Evolutionary conservation across 1,284 basidiomycete genomes (phyloP).

Genomic region (Ceratobasidium sp.): DNA sequence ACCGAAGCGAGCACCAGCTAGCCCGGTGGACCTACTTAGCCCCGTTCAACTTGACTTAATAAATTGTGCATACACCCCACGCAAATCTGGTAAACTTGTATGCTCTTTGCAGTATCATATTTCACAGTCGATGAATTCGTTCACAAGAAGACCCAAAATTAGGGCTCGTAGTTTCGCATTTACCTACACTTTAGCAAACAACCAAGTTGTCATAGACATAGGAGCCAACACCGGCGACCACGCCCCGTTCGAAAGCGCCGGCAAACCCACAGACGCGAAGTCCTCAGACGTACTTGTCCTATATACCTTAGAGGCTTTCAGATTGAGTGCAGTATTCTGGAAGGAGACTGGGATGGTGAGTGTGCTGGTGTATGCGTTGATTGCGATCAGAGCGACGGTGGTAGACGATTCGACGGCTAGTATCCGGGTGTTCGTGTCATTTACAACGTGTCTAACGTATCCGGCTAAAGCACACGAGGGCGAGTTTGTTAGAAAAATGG

Average conservation of each 20-base stretch:
- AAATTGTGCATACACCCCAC: too few species aligned
- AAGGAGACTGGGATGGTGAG: constrained; percentile 40
- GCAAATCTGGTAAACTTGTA: too few species aligned
- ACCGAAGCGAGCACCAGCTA: too few species aligned
- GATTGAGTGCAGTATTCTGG: constrained; percentile 16
- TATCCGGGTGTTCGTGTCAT: constrained; percentile 14
- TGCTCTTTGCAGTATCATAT: too few species aligned
- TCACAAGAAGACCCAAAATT: too few species aligned
- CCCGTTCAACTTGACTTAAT: too few species aligned
- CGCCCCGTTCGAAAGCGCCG: constrained; percentile 23
- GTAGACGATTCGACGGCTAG: constrained; percentile 38
- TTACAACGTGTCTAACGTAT: constrained; percentile 20
- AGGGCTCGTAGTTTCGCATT: too few species aligned
- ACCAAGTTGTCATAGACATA: constrained; percentile 32
- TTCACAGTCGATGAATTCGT: too few species aligned
- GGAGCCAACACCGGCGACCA: constrained; percentile 34
- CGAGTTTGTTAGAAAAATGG: too few species aligned
- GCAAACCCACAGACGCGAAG: constrained; percentile 34
- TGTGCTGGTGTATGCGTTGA: constrained; percentile 23
- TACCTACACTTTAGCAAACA: constrained; percentile 29
- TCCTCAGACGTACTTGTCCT: constrained; percentile 33
- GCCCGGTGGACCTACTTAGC: too few species aligned
- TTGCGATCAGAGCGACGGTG: constrained; percentile 26
- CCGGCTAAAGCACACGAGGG: constrained; percentile 30
- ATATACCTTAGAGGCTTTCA: constrained; percentile 17